Evolutionary conservation across 2,329 filamentous ascomycete species (phyloP), one percentile per base, ranked within the genome.

Genomic region (Diaporthe vaccinii): DNA sequence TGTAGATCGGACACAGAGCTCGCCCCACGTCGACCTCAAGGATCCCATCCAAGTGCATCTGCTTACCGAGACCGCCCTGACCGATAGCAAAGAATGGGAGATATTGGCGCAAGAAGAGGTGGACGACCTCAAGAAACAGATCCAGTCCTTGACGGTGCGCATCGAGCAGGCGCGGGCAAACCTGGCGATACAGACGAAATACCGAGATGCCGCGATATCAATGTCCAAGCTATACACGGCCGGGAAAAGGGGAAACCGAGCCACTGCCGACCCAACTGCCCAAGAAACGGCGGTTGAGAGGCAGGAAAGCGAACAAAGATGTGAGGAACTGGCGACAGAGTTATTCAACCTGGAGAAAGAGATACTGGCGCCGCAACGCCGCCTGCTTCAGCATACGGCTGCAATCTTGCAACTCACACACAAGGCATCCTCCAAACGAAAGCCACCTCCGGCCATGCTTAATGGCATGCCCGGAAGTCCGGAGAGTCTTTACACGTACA

Each of bases 391-490:
- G 82, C 97, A 99, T 82, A 98, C 96, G 0, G 96, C 97, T 20
- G 96, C 95, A 59, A 94, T 99, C 53, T 86, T 99, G 72, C 95
- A 98, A 82, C 90, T 98, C 83, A 97, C 96, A 12, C 96, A 98
- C 84, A 93, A 93, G 79, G 91, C 91, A 0, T 88, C 93, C n/a
- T 87, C 88, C 75, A 93, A 91, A 80, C 91, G 90, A 78, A 86
- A 86, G 72, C 80, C 84, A 4, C 83, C 86, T 10, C 84, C 87
- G 69, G 84, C 83, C 46, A 80, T 85, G 9, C 81, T 86, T 55
- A 89, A 90, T 74, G 91, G 89, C 28, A 91, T 94, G 77, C 93
- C 93, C 8, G 92, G 93, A 73, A 95, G 93, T 79, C 93, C 93
- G 10, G 93, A 95, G 81, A 95, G 93, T 84, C 90, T 95, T 77